Conservation (phyloP, 768 basidiomycete species). For the Tricholoma bakamatsutake region DNA sequence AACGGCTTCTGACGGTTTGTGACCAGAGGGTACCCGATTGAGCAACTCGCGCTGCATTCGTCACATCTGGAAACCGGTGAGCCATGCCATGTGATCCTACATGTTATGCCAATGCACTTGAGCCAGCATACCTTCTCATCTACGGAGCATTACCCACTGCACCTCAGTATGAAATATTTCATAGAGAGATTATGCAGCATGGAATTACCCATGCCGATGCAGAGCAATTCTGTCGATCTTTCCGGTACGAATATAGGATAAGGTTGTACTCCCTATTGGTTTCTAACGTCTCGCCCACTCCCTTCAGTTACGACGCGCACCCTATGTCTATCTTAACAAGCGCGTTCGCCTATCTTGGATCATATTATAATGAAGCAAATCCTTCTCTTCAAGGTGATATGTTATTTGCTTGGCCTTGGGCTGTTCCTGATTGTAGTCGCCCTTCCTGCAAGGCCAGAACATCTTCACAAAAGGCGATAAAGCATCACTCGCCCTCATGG, state of each 20-base stretch:
- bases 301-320: constrained; percentile 78
- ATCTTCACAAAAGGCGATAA: constrained; percentile 66
- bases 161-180: constrained; percentile 55
- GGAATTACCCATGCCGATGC: constrained; percentile 62
- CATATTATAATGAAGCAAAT: constrained; percentile 84
- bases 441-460: constrained; percentile 51
- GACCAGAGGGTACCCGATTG: constrained; percentile 86
- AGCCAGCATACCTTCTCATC: constrained; percentile 72
- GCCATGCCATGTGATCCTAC: constrained; percentile 1
- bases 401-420: not conserved
- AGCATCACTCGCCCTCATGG: constrained; percentile 71
- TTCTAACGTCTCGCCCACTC: not conserved
- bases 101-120: not conserved
- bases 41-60: constrained; percentile 78
- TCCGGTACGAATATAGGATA: constrained; percentile 36
- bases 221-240: constrained; percentile 62
- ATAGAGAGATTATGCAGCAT: constrained; percentile 76
- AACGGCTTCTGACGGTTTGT: not conserved
- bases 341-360: constrained; percentile 83
- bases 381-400: constrained; percentile 73
- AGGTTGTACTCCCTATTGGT: not conserved
- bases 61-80: constrained; percentile 68
- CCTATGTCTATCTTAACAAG: constrained; percentile 89
- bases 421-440: not conserved
- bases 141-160: constrained; percentile 76